Percentiles rank a stretch among this genome's conserved stretches.
These are phyloP conservation scores for Penicillium argentinense DNA, from an alignment of 495 filamentous ascomycete species.

Conservation along the genomic window DNA sequence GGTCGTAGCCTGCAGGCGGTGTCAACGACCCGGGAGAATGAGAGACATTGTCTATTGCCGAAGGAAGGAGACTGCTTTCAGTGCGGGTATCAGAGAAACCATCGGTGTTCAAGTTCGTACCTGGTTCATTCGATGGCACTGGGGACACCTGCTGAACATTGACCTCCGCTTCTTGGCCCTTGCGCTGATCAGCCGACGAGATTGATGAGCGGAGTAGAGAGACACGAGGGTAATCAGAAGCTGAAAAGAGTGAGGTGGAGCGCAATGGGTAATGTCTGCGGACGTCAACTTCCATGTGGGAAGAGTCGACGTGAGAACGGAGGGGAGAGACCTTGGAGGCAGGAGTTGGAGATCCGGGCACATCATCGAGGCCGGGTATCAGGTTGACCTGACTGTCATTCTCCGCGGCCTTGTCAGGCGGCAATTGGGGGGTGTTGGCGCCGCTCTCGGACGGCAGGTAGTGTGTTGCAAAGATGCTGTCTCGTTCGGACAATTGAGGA, in stretches of 20 bases:
- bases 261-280: constrained; percentile 38
- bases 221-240: constrained; percentile 24
- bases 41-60: constrained; percentile 33
- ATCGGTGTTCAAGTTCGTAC: constrained; percentile 23
- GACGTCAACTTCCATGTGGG: constrained; percentile 49
- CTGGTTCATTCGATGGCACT: constrained; percentile 21
- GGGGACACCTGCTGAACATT: constrained; percentile 15
- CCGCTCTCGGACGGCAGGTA: constrained; percentile 53
- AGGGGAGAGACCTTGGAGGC: constrained; percentile 39
- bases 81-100: constrained; percentile 19
- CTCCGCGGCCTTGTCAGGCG: constrained; percentile 34
- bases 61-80: constrained; percentile 31
- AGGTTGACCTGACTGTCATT: constrained; percentile 32
- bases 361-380: constrained; percentile 34
- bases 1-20: constrained; percentile 16
- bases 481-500: constrained; percentile 60
- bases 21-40: constrained; percentile 21
- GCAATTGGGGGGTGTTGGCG: constrained; percentile 49
- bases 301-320: constrained; percentile 31
- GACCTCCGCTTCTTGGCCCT: constrained; percentile 19
- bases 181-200: constrained; percentile 26
- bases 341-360: constrained; percentile 34
- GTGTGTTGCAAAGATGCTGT: constrained; percentile 64
- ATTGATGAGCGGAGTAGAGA: constrained; percentile 32
- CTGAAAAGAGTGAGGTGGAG: constrained; percentile 32